Base-by-base conservation (phyloP, 129 eudicot genomes). In the Dittrichia graveolens region DNA sequence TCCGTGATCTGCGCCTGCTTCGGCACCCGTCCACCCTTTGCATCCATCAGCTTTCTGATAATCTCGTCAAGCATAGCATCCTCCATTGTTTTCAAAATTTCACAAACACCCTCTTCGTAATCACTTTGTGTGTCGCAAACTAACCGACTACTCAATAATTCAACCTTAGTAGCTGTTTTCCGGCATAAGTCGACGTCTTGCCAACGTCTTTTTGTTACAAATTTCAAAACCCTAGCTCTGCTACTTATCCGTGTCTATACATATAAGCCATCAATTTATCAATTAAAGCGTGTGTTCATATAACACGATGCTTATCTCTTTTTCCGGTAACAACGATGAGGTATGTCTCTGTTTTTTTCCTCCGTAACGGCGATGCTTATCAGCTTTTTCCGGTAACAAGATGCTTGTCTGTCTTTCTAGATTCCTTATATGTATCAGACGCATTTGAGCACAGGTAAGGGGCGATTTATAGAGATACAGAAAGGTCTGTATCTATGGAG, bases 1-100 rank as follows among this genome's bases (percentile, higher is more conserved):
- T 88, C 95, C n/a, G 82, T 79, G 5, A 88, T 76, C 77, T 80
- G 84, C 64, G 84, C 88, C 81, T 88, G 95, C 66, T 83, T 88
- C 58, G 81, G 78, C 63, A 81, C 80, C 13, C 90, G 75, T 42
- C 90, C 95, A 9, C 63, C 73, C 78, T 88, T 88, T 5, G 88
- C 84, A 31, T 85, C 95, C 24, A 80, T 18, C 2, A 88, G 82
- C 79, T 86, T 69, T 67, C 81, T 71, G 12, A 88, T 85, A 4
- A 88, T 85, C 55, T 88, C 88, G 48, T 85, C 88, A 16, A 88
- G 70, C 47, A 83, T 46, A 19, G 74, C 77, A 19, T 88, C 95
- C 61, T 88, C 95, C 95, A 88, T 88, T 18, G 9, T 59, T 76
- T 9, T 41, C 18, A 43, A 41, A 38, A 42, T 43, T 65, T 35